These are phyloP conservation scores for Ustilago loliicola DNA, from an alignment of 1,284 basidiomycete species.

Conservation along the genomic window DNA sequence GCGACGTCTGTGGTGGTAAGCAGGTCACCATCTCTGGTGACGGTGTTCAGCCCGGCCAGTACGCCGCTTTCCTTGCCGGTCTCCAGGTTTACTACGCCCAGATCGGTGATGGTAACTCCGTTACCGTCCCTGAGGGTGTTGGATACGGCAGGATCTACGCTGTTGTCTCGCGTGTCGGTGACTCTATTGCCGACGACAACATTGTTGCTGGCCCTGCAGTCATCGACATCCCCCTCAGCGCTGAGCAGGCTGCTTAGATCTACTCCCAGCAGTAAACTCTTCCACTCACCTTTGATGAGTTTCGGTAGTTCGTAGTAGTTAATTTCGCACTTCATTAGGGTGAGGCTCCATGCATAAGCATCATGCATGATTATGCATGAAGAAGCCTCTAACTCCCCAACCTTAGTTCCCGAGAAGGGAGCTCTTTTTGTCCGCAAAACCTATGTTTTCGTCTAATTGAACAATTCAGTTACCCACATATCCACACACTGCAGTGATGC, in stretches of 20 bases:
- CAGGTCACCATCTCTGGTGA: conserved; percentile 69
- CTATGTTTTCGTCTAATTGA: conserved; percentile 6
- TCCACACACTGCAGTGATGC: not conserved
- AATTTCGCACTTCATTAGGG: conserved; percentile 17
- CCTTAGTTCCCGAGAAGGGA: not conserved
- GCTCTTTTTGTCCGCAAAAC: not conserved
- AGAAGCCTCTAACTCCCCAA: not conserved
- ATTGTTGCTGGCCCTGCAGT: conserved; percentile 74
- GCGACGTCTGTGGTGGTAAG: conserved; percentile 52
- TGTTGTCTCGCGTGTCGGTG: conserved; percentile 68
- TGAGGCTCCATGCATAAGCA: conserved; percentile 8
- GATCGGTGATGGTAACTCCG: conserved; percentile 63
- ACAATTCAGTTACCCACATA: conserved; percentile 11
- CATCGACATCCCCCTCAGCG: conserved; percentile 63
- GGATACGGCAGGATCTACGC: conserved; percentile 72
- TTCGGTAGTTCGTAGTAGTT: not conserved
- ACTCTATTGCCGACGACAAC: conserved; percentile 71
- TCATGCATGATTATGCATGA: conserved; percentile 8
- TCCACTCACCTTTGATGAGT: not conserved
- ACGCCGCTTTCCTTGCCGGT: conserved; percentile 72
- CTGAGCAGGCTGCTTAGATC: conserved; percentile 43
- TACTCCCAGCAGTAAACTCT: conserved; percentile 25
- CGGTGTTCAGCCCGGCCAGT: conserved; percentile 66
- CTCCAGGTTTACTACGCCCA: conserved; percentile 64
- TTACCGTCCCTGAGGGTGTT: conserved; percentile 70